Conservation (phyloP, 2,329 filamentous ascomycete genomes). For the Piedraia hortae region DNA sequence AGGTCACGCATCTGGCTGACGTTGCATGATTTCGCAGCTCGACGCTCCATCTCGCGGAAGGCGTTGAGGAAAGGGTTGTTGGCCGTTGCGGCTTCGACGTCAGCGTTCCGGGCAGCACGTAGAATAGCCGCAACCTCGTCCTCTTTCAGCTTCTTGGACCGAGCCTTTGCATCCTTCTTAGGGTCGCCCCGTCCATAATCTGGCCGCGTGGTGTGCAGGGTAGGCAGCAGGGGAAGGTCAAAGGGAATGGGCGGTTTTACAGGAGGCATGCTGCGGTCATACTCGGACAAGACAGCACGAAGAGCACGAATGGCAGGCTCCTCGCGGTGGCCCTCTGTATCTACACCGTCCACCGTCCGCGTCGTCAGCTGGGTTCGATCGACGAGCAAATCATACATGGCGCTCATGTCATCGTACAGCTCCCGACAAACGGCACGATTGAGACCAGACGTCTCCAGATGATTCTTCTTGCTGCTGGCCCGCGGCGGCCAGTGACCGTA, state of each 20-base stretch:
- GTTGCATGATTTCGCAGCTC: constrained; percentile 35
- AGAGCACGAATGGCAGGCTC: constrained; percentile 41
- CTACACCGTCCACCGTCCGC: constrained; percentile 41
- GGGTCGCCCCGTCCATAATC: constrained; percentile 33
- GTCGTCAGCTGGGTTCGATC: constrained; percentile 56
- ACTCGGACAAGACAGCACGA: constrained; percentile 58
- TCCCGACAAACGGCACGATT: constrained; percentile 61
- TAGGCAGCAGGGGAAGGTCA: constrained; percentile 55
- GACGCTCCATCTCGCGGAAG: constrained; percentile 44
- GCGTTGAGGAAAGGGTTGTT: constrained; percentile 35
- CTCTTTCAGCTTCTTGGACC: constrained; percentile 44
- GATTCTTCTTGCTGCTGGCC: constrained; percentile 73
- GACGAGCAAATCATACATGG: constrained; percentile 67
- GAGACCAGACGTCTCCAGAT: constrained; percentile 58
- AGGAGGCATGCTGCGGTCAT: constrained; percentile 66
- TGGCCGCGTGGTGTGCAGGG: constrained; percentile 34
- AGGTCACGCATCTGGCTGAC: constrained; percentile 42
- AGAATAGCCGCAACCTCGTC: constrained; percentile 53
- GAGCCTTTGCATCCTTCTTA: constrained; percentile 49
- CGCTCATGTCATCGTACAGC: constrained; percentile 63
- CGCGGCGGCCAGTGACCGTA: constrained; percentile 75
- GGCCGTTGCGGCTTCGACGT: constrained; percentile 28
- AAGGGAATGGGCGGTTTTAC: constrained; percentile 80
- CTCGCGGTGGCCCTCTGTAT: constrained; percentile 17
- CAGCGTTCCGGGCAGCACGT: constrained; percentile 46